Conservation (phyloP, 805 yeast genomes). For the Ogataea ganodermae region DNA sequence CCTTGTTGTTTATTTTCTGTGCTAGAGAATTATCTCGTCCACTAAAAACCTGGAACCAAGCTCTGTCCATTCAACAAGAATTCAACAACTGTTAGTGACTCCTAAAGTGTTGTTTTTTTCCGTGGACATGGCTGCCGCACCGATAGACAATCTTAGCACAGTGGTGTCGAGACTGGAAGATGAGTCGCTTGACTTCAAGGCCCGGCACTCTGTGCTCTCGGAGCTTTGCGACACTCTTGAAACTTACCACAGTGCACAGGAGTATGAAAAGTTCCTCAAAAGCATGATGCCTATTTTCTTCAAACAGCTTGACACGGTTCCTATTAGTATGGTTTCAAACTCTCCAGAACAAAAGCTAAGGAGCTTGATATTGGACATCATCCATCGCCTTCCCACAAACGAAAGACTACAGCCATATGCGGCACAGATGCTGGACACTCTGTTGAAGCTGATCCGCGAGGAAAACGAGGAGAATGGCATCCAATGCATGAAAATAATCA, state of each 20-base stretch:
- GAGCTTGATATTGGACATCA: constrained; percentile 70
- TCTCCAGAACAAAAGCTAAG: constrained; percentile 80
- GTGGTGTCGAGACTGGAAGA: constrained; percentile 63
- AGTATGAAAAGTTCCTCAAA: constrained; percentile 74
- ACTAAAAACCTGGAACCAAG: not conserved
- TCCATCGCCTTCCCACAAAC: constrained; percentile 80
- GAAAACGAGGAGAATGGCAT: constrained; percentile 98
- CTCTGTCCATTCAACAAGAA: not conserved
- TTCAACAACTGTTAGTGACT: not conserved
- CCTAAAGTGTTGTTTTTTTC: not conserved
- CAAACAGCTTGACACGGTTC: constrained; percentile 62
- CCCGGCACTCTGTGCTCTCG: constrained; percentile 68
- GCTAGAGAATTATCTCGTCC: no score
- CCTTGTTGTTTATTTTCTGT: not conserved
- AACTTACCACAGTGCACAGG: constrained; percentile 76
- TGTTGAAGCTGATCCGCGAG: constrained; percentile 59
- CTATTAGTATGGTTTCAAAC: constrained; percentile 65
- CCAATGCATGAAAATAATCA: constrained; percentile 81
- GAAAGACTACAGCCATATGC: constrained; percentile 78
- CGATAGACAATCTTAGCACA: constrained; percentile 33
- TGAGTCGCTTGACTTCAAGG: constrained; percentile 55
- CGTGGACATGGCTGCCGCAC: constrained; percentile 32
- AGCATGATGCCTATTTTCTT: constrained; percentile 71
- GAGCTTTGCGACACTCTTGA: constrained; percentile 89
- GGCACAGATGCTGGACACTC: constrained; percentile 53